phyloP scores from a whole-genome alignment of 1,284 basidiomycete species.

The Hymenochaete sp. region DNA sequence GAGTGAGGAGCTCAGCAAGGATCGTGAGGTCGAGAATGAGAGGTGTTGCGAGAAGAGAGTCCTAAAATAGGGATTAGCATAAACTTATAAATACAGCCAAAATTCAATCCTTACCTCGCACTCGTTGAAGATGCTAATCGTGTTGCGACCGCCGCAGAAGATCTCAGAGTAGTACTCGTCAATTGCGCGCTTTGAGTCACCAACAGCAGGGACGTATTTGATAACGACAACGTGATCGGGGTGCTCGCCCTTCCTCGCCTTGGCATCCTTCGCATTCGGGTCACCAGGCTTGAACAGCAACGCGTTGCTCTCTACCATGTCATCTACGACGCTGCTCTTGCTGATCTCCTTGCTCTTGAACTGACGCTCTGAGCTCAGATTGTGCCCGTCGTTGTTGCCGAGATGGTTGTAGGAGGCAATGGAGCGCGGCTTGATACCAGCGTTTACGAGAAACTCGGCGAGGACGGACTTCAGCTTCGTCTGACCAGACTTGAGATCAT shows the following conservation, averaged over 20 bases:
- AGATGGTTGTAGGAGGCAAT: constrained; percentile 99
- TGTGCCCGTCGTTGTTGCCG: constrained; percentile 96
- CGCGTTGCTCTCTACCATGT: constrained; percentile 91
- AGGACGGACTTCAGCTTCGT: constrained; percentile 94
- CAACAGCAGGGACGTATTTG: constrained; percentile 90
- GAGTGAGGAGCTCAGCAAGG: constrained; percentile 90
- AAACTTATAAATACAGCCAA: constrained; percentile 14
- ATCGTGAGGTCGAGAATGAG: constrained; percentile 92
- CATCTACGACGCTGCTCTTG: constrained; percentile 95
- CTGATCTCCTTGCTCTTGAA: constrained; percentile 98
- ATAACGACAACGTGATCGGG: constrained; percentile 97
- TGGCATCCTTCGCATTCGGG: constrained; percentile 45
- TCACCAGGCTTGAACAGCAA: constrained; percentile 80
- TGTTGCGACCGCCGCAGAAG: constrained; percentile 73
- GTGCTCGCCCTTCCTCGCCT: constrained; percentile 79
- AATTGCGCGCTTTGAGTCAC: constrained; percentile 95
- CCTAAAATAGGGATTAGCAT: constrained; percentile 36
- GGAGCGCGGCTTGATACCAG: constrained; percentile 95
- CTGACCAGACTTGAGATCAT: constrained; percentile 95
- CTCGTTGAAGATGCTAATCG: constrained; percentile 92
- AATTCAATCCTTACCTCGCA: constrained; percentile 56
- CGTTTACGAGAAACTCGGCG: constrained; percentile 97
- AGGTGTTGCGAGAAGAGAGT: constrained; percentile 92
- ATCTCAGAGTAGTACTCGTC: constrained; percentile 99
- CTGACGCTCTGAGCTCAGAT: constrained; percentile 86